Conservation (phyloP, 225 moss, liverwort and hornwort genomes). For the Straminergon stramineum region DNA sequence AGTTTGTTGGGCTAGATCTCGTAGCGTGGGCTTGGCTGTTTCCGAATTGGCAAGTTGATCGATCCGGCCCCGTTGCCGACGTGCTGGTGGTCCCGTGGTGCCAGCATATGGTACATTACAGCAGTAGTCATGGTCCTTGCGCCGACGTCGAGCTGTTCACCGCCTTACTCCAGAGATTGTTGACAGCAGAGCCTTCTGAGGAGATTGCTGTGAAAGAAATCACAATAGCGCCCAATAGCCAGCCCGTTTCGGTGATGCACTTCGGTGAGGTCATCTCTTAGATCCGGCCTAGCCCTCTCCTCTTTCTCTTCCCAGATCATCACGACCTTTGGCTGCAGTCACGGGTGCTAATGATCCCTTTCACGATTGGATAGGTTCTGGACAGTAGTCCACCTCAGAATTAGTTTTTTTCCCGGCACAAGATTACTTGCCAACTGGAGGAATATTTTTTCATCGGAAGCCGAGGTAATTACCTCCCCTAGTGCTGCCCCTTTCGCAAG, state of each 20-base stretch:
- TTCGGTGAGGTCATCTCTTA: constrained; percentile 61
- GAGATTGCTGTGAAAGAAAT: constrained; percentile 6
- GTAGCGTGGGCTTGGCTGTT: neutral
- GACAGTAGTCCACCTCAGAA: neutral
- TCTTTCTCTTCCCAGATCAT: neutral
- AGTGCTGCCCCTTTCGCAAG: neutral
- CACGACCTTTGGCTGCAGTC: neutral
- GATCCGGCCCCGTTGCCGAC: neutral
- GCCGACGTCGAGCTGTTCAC: constrained; percentile 15
- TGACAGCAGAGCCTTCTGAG: neutral
- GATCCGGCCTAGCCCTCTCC: neutral
- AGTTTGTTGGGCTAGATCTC: neutral
- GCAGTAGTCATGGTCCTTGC: constrained; percentile 44
- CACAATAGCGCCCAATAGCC: constrained; percentile 10
- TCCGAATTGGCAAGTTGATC: neutral
- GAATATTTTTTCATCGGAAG: neutral
- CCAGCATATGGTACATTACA: constrained; percentile 63
- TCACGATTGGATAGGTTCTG: neutral
- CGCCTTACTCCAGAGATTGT: constrained; percentile 41
- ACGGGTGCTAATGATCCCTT: neutral
- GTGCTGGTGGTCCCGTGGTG: constrained; percentile 11
- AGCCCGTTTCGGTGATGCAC: constrained; percentile 34
- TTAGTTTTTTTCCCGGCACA: neutral
- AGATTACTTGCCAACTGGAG: neutral
- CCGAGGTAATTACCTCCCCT: neutral